These are phyloP conservation scores for Aspergillus avenaceus DNA, from an alignment of 495 filamentous ascomycete species.

Conservation along the genomic window DNA sequence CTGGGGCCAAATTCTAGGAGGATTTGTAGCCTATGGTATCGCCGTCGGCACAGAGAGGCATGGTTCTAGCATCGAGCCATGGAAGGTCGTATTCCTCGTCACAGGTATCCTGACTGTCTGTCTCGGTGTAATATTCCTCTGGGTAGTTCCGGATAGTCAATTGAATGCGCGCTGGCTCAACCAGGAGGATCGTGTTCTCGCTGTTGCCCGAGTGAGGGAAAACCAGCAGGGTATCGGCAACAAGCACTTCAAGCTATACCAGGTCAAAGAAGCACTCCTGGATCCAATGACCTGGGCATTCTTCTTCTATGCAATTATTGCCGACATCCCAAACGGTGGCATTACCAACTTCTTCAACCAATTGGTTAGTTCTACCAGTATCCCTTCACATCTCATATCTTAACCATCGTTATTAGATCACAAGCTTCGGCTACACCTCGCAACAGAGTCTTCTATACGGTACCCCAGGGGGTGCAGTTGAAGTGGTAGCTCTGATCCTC, in stretches of 20 bases:
- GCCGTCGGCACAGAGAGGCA: slow-evolving; percentile 51
- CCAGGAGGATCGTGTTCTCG: slow-evolving; percentile 55
- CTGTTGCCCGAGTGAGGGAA: slow-evolving; percentile 55
- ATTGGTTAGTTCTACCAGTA: slow-evolving; percentile 24
- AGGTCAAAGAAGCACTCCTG: slow-evolving; percentile 53
- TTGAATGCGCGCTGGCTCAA: slow-evolving; percentile 64
- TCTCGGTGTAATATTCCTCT: slow-evolving; percentile 57
- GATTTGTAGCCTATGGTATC: slow-evolving; percentile 62
- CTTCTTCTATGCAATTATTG: slow-evolving; percentile 56
- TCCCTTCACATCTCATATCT: slow-evolving; percentile 4
- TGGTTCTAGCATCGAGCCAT: slow-evolving; percentile 52
- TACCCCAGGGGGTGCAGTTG: slow-evolving; percentile 61
- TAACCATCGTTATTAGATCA: slow-evolving; percentile 26
- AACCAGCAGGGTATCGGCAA: slow-evolving; percentile 70
- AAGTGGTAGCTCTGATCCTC: slow-evolving; percentile 56
- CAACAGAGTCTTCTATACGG: slow-evolving; percentile 63
- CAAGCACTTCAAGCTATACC: slow-evolving; percentile 62
- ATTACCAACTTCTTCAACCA: slow-evolving; percentile 72
- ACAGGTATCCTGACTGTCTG: slow-evolving; percentile 57
- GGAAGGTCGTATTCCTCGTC: slow-evolving; percentile 67
- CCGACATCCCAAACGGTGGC: slow-evolving; percentile 64
- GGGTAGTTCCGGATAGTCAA: slow-evolving; percentile 65
- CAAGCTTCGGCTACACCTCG: slow-evolving; percentile 46
- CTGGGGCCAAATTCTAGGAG: slow-evolving; percentile 58
- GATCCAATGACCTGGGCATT: slow-evolving; percentile 66